phyloP scores from a whole-genome alignment of 495 filamentous ascomycete genomes.

The Penicillium macrosclerotiorum region DNA sequence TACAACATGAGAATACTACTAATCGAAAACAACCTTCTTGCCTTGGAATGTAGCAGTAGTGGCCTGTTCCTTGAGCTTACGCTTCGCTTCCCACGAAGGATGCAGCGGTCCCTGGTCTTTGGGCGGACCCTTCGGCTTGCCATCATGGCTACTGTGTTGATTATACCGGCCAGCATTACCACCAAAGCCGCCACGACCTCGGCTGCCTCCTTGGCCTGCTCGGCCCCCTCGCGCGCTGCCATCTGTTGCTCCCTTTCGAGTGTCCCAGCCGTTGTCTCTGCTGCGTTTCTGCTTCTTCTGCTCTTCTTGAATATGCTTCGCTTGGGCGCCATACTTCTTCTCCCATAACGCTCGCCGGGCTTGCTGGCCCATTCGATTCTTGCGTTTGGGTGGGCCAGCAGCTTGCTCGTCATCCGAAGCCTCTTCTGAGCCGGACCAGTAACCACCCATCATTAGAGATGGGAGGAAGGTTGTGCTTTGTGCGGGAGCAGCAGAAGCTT shows the following conservation, averaged over 20 bases:
- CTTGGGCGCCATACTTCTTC: slow-evolving; percentile 79
- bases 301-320: slow-evolving; percentile 64
- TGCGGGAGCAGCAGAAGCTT: slow-evolving; percentile 31
- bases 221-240: slow-evolving; percentile 18
- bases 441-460: slow-evolving; percentile 79
- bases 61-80: slow-evolving; percentile 73
- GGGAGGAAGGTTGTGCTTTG: slow-evolving; percentile 81
- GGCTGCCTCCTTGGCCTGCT: slow-evolving; percentile 8
- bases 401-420: slow-evolving; percentile 38
- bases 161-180: no score
- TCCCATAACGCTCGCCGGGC: slow-evolving; percentile 85
- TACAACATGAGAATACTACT: slow-evolving; percentile 12
- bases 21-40: slow-evolving; percentile 92
- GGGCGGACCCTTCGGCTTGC: slow-evolving; percentile 36
- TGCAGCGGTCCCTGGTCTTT: slow-evolving; percentile 70
- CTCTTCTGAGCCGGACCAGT: slow-evolving; percentile 86
- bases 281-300: slow-evolving; percentile 24
- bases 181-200: slow-evolving; percentile 1
- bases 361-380: slow-evolving; percentile 87
- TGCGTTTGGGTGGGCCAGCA: slow-evolving; percentile 46
- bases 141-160: slow-evolving; percentile 9
- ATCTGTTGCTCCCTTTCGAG: slow-evolving; percentile 40
- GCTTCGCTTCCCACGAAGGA: slow-evolving; percentile 91
- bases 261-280: slow-evolving; percentile 51
- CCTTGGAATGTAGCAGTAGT: slow-evolving; percentile 66